Base-by-base conservation (phyloP, 371 early-diverging fungal species). In the Lichtheimia ornata region DNA sequence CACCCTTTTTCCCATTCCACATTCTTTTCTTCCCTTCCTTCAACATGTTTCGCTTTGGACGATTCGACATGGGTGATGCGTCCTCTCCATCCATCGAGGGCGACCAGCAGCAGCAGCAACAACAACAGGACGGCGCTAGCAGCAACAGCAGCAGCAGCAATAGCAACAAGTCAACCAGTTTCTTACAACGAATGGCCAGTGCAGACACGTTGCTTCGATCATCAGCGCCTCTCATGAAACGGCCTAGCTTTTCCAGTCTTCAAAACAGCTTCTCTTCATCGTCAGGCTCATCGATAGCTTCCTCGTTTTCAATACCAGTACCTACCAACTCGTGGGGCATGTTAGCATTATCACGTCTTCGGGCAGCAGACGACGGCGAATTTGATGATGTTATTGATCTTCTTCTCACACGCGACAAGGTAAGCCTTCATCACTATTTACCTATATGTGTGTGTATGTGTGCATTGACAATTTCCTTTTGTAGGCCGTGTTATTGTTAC, bases 261-360 rank as follows among this genome's bases (percentile, higher is more conserved):
- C 62, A 69, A 20, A 66, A 56, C 11, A 67, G 67, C 17, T 50
- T 64, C 28, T 67, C 72, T 4, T 65, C 67, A 27, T 59, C 69
- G 9, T 43, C 65, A 6, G 52, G 59, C 14, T 53, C 60, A 15
- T 59, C 67, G 1, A 42, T 57, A 22, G 18, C 47, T 47, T 62
- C 63, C 2, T 73, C 76, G 5, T 72, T 71, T 59, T 72, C 78
- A 51, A 81, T 81, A 54, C 81, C 81, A n/a, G 66, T 81, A 25
- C 81, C 81, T 17, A 55, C 72, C n/a, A 77, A 74, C 41, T 75
- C 78, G 18, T 81, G 78, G 78, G 81, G 78, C 20, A 81, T 81
- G 81, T 59, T 77, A 20, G 61, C 67, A 22, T 57, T 76, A 24
- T 63, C 71, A 9, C 69, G 63, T n/a, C 59, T 81, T 17, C 70